These are phyloP conservation scores for Prorocentrum cordatum DNA, from an alignment of 169 alveolate genomes.

Conservation along the genomic window DNA sequence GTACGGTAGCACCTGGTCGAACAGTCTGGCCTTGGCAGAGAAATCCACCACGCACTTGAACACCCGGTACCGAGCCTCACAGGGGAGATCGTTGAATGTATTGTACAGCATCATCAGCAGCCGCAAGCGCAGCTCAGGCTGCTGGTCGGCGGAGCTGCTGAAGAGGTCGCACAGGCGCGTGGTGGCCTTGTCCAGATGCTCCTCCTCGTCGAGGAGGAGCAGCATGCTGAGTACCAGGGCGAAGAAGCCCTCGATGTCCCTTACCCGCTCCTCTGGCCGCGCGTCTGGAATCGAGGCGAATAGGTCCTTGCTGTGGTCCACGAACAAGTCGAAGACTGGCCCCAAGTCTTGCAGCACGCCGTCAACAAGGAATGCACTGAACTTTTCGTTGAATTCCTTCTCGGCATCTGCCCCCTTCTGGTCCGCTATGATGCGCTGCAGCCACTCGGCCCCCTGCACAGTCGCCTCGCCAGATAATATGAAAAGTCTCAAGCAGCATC, in stretches of 20 bases:
- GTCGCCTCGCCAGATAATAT: no score
- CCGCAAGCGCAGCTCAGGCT: slow-evolving; percentile 39
- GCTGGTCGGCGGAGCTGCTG: slow-evolving; percentile 36
- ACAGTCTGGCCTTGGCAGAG: slow-evolving; percentile 44
- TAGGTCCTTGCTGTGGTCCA: slow-evolving; percentile 38
- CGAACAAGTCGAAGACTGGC: slow-evolving; percentile 33
- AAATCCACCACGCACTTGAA: slow-evolving; percentile 21
- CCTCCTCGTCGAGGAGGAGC: slow-evolving; percentile 19
- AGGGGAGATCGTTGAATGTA: slow-evolving; percentile 25
- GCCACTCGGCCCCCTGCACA: slow-evolving; percentile 41
- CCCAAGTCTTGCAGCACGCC: background rate
- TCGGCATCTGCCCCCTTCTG: slow-evolving; percentile 53
- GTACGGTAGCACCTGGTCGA: slow-evolving; percentile 64
- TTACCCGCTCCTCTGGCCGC: slow-evolving; percentile 52
- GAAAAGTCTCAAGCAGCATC: no score
- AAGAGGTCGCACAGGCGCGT: slow-evolving; percentile 48
- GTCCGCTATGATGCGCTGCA: background rate
- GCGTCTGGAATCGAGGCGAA: slow-evolving; percentile 47
- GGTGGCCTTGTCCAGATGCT: slow-evolving; percentile 39
- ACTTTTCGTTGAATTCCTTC: slow-evolving; percentile 15
- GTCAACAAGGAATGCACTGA: background rate
- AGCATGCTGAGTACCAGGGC: slow-evolving; percentile 68
- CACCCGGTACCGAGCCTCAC: slow-evolving; percentile 14
- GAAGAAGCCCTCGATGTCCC: slow-evolving; percentile 67
- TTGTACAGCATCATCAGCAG: slow-evolving; percentile 66